Base-by-base conservation (phyloP, 192 early-diverging fungal genomes). In the Polychytrium aggregatum region DNA sequence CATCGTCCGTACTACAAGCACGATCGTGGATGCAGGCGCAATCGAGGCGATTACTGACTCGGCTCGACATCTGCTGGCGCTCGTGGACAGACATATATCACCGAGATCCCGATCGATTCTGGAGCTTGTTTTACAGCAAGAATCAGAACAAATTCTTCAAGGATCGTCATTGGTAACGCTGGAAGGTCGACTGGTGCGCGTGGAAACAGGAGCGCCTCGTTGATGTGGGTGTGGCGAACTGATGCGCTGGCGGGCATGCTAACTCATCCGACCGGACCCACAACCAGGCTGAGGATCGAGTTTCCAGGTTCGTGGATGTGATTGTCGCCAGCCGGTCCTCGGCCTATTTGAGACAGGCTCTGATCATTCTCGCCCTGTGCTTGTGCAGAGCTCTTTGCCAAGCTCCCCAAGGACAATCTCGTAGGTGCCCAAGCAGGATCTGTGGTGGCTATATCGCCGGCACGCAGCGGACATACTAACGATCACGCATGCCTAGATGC, bases 61-160 rank as follows among this genome's bases (percentile, higher is more conserved):
- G n/a, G n/a, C n/a, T n/a, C n/a, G n/a, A n/a, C n/a, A n/a, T n/a
- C n/a, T n/a, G n/a, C n/a, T n/a, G n/a, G n/a, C n/a, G n/a, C n/a
- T n/a, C n/a, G n/a, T n/a, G n/a, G 10, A 17, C 57, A 69, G 67
- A 64, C 20, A 51, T 60, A 35, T 79, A 79, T 63, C 64, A 84
- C 54, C 43, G 40, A 25, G 62, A 71, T 18, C 72, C 83, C 9
- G 64, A 65, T 3, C 44, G 53, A 7, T 74, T 64, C 44, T 81
- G 78, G 78, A 61, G 79, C 56, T 42, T 64, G 31, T 81, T 81
- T 48, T 81, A 81, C 57, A 41, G 63, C 25, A 68, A 65, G 30
- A 79, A 81, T 44, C 48, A 46, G 7, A 63, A 77, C 47, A 60
- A 51, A 17, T 81, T 81, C 57, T 81, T 81, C 62, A 81, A 80